Base-by-base conservation (phyloP, 164 flowering plant species). In the Protea cynaroides region DNA sequence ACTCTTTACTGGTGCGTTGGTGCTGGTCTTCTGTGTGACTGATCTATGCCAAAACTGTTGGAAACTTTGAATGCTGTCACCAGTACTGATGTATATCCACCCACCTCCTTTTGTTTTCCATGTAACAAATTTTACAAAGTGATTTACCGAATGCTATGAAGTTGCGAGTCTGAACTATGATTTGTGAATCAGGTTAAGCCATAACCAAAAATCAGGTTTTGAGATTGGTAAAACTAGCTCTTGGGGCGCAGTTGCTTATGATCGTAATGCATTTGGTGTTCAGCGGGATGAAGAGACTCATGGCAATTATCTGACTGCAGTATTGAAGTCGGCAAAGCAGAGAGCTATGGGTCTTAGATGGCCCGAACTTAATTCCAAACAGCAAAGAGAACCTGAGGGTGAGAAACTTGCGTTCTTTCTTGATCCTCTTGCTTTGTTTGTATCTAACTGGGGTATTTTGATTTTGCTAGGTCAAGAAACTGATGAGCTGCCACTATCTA, bases 291-390 rank as follows among this genome's bases (percentile, higher is more conserved):
- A 37, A 58, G 80, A 72, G 25, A 71, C 61, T 56, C 75, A 65
- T 7, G 58, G 69, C 3, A 66, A 79, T 63, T 93, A 85, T 61
- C 60, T 94, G 23, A 79, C 92, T 8, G 67, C 78, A 25, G 87
- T 87, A 56, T 61, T 91, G 1, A 84, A 77, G 63, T 80, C 88
- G 1, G 88, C 97, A 15, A 90, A 77, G 75, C 76, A 83, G 64
- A 84, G 59, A 64, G 92, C 96, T 2, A 73, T 72, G 57, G 79
- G 66, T 63, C 71, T 88, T 60, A 84, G 79, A 67, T 84, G 89
- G 93, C 63, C 80, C 8, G 90, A 80, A 61, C 65, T 75, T 8
- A 89, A 88, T 65, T 12, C 73, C 14, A 72, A 64, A 24, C 83
- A 74, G 56, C n/a, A 46, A 37, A 56, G 19, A 21, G 50, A 37